Base-by-base conservation (phyloP, 1,139 yeast genomes). In the Blastobotrys malaysiensis region DNA sequence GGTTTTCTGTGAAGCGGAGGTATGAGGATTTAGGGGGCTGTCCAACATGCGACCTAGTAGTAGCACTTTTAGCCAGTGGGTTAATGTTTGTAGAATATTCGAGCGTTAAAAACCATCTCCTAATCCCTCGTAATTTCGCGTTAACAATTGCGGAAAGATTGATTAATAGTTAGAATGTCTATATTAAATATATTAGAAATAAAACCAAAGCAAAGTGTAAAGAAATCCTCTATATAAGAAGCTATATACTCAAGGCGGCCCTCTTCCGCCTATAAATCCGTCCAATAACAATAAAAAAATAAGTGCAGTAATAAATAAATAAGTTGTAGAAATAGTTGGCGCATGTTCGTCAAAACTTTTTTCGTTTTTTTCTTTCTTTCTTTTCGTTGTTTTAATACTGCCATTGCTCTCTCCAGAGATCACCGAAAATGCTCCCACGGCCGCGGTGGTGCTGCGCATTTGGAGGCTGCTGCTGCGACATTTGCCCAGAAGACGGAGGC, bases 401-500 rank as follows among this genome's bases (percentile, higher is more conserved):
- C 14, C 16, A 31, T 13, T 31, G 39, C 39, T 31, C 39, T 31
- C 39, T 31, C 39, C 39, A 31, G n/a, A 31, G 39, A 31, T 31
- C 39, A 31, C 39, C 39, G 16, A 31, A 31, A 31, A 31, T 31
- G 39, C 39, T 31, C 7, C 39, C 39, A 7, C 39, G 39, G 39
- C 39, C 39, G 16, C 39, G 39, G n/a, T 31, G 39, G 7, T 31
- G 39, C 16, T 31, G 39, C 11, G 39, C 4, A 11, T 31, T 31
- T 13, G 39, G 39, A 31, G 39, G 39, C 5, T 14, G 16, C 7
- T 16, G 45, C 4, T 45, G 46, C 14, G 51, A 43, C 39, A 44
- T 43, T 11, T 27, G 24, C 26, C 51, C 51, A 26, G 48, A 26
- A 3, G 49, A 46, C 53, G 52, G 22, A 45, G 49, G 26, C 48